These are phyloP conservation scores for Ogataea angusta DNA, from an alignment of 805 yeast genomes.

Conservation along the genomic window DNA sequence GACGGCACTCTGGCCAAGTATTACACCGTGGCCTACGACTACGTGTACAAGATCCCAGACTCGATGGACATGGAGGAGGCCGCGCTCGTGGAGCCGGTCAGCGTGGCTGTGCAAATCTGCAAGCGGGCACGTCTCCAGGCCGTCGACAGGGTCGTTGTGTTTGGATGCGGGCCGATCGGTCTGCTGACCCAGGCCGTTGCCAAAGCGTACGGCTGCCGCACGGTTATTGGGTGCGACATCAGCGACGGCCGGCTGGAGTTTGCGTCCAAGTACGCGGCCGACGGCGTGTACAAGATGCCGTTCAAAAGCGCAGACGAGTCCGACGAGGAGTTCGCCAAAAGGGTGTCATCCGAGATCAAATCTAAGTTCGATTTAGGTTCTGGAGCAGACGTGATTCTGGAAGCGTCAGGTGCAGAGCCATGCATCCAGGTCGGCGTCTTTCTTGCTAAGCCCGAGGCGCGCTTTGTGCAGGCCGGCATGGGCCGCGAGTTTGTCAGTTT, in stretches of 20 bases:
- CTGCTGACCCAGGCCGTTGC: slow-evolving; percentile 70
- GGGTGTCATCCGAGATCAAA: slow-evolving; percentile 37
- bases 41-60: slow-evolving; percentile 75
- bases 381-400: slow-evolving; percentile 54
- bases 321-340: slow-evolving; percentile 37
- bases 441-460: slow-evolving; percentile 62
- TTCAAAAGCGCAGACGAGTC: slow-evolving; percentile 48
- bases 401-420: slow-evolving; percentile 79
- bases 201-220: slow-evolving; percentile 70
- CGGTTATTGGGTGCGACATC: slow-evolving; percentile 67
- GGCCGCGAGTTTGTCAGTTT: slow-evolving; percentile 62
- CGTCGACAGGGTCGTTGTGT: slow-evolving; percentile 68
- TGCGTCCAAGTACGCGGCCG: slow-evolving; percentile 60
- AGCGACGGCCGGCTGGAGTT: slow-evolving; percentile 62
- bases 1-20: slow-evolving; percentile 79
- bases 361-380: slow-evolving; percentile 27
- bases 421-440: slow-evolving; percentile 69
- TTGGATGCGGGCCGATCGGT: slow-evolving; percentile 92
- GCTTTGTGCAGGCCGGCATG: slow-evolving; percentile 82
- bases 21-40: slow-evolving; percentile 78
- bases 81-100: slow-evolving; percentile 81
- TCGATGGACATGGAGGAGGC: slow-evolving; percentile 78
- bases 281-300: slow-evolving; percentile 47
- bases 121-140: slow-evolving; percentile 57
- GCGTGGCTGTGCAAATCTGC: slow-evolving; percentile 82